Conservation (phyloP, 495 filamentous ascomycete species). For the Pseudevernia furfuracea region DNA sequence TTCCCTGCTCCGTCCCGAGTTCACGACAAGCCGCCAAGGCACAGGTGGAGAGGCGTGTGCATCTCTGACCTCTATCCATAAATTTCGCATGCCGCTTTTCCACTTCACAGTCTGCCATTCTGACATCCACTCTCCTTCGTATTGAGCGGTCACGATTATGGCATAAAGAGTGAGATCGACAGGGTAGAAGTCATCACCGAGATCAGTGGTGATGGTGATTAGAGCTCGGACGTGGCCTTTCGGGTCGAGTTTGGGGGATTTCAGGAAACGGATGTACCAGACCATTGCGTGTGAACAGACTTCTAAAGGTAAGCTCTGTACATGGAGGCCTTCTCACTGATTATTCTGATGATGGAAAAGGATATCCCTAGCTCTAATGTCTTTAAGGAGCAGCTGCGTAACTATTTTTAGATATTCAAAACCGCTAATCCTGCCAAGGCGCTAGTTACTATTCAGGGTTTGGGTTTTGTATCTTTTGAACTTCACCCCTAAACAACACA, state of each 20-base stretch:
- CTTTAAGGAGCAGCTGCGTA: not conserved
- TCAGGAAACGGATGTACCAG: constrained; percentile 71
- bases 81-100: constrained; percentile 47
- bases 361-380: not conserved
- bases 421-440: too few relatives aligned
- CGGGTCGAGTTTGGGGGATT: constrained; percentile 48
- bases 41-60: constrained; percentile 18
- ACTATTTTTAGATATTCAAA: not conserved
- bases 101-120: constrained; percentile 41
- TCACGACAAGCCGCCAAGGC: constrained; percentile 31
- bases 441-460: too few relatives aligned
- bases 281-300: constrained; percentile 36
- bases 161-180: constrained; percentile 49
- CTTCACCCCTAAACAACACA: too few relatives aligned
- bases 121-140: constrained; percentile 37
- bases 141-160: constrained; percentile 25
- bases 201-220: constrained; percentile 81
- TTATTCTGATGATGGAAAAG: not conserved
- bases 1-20: constrained; percentile 7
- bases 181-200: constrained; percentile 78
- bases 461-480: too few relatives aligned
- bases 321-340: not conserved
- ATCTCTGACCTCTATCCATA: constrained; percentile 35
- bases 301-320: not conserved
- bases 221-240: constrained; percentile 41